phyloP scores from a whole-genome alignment of 1,139 yeast species.

The Suhomyces bokatorum region DNA sequence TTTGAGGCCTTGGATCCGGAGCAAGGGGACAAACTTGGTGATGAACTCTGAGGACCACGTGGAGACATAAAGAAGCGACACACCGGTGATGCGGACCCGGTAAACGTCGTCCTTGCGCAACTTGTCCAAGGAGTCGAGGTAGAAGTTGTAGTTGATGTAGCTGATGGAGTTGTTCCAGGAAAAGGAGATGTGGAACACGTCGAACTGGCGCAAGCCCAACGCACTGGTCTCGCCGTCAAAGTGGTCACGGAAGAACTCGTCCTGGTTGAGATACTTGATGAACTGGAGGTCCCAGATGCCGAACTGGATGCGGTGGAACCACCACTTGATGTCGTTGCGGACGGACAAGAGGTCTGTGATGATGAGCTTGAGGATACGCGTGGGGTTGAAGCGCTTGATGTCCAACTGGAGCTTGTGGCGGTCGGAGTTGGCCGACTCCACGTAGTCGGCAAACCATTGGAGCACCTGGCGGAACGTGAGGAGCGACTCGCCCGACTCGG shows the following conservation, averaged over 20 bases:
- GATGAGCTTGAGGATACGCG: slow-evolving; percentile 54
- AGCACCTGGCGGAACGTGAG: slow-evolving; percentile 63
- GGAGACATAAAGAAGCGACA: slow-evolving; percentile 39
- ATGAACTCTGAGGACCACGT: slow-evolving; percentile 44
- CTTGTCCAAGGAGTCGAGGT: slow-evolving; percentile 27
- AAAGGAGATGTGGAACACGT: slow-evolving; percentile 39
- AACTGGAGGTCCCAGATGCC: slow-evolving; percentile 81
- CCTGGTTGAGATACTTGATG: slow-evolving; percentile 52
- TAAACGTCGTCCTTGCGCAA: slow-evolving; percentile 18
- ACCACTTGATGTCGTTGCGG: slow-evolving; percentile 54
- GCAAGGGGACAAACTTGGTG: slow-evolving; percentile 38
- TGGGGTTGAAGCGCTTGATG: slow-evolving; percentile 70
- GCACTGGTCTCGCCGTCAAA: slow-evolving; percentile 15
- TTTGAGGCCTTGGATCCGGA: slow-evolving; percentile 45
- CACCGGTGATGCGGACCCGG: slow-evolving; percentile 36
- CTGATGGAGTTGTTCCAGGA: slow-evolving; percentile 38
- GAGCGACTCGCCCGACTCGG: slow-evolving; percentile 59
- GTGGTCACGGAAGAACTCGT: slow-evolving; percentile 34
- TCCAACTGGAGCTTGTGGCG: slow-evolving; percentile 67
- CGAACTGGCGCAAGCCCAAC: slow-evolving; percentile 30
- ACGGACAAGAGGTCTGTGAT: slow-evolving; percentile 50
- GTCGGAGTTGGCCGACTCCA: slow-evolving; percentile 20
- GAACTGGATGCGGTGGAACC: slow-evolving; percentile 69
- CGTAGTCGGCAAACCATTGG: slow-evolving; percentile 53
- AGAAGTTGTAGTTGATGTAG: slow-evolving; percentile 40